Base-by-base conservation (phyloP, 202 grass and related monocot species). In the Sporobolus alterniflorus region DNA sequence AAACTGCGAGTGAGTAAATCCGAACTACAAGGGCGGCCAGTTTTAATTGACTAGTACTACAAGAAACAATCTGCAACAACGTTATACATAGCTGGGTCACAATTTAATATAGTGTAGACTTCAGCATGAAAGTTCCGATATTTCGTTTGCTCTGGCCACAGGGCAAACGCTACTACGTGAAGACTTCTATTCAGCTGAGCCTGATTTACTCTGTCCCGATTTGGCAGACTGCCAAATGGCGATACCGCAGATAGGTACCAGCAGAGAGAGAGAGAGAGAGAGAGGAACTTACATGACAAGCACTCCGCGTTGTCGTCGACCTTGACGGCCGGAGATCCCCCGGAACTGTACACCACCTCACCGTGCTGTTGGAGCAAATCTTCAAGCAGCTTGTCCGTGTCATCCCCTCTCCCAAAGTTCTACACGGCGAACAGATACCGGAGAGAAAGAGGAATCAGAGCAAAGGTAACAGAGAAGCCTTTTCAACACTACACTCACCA, bases 331-430 rank as follows among this genome's bases (percentile, higher is more conserved):
- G 46, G 34, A 28, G 88, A 77, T 28, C 79, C 84, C 28, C 79
- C 84, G 6, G 86, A 73, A 60, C 83, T 91, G 78, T 92, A 99
- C 40, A 98, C 93, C 62, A 94, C 91, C 88, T 96, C 91, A 47
- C 96, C 96, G 55, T 99, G 89, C 82, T 99, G 90, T 43, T 91
- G 80, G 36, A 99, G 86, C 91, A 99, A 91, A 87, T 96, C 91
- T 50, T 99, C 96, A 67, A 99, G 86, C 87, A 94, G 26, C 77
- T 92, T 92, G 66, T 96, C 96, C 42, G 84, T 83, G 28, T 92
- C 91, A 10, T 83, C 87, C 33, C 74, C 91, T 29, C 75, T 51
- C 36, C 79, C 83, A 10, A 87, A 84, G 43, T 90, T 83, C 96
- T 94, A 42, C 86, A 25, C 3, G 31, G 51, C 29, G n/a, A 50